These are phyloP conservation scores for Saccharomycopsis hybrid DNA, from an alignment of 1,139 yeast species.

Conservation along the genomic window DNA sequence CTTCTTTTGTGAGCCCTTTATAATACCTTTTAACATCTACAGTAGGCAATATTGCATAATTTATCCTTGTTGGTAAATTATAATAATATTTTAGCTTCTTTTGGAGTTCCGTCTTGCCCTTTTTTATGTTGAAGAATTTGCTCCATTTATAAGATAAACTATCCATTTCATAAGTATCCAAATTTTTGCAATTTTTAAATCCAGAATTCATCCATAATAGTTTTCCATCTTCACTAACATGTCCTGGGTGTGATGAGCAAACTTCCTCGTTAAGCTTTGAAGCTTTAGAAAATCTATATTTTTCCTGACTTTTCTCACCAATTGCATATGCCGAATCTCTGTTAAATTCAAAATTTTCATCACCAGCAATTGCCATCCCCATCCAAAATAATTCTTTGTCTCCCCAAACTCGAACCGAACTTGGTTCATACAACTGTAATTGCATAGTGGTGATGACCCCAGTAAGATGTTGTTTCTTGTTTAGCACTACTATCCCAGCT, in stretches of 20 bases:
- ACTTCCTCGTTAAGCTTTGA: conserved; percentile 28
- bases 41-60: conserved; percentile 12
- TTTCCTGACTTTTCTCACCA: conserved; percentile 30
- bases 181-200: conserved; percentile 42
- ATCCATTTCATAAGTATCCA: conserved; percentile 16
- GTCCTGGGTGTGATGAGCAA: conserved; percentile 43
- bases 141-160: conserved; percentile 6
- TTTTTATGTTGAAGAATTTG: conserved; percentile 1
- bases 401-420: conserved; percentile 32
- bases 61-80: conserved; percentile 13
- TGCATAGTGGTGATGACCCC: conserved; percentile 34
- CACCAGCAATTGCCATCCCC: conserved; percentile 44
- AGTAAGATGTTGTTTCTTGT: conserved; percentile 32
- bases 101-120: conserved; percentile 1
- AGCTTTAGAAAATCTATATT: conserved; percentile 20
- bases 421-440: conserved; percentile 31
- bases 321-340: conserved; percentile 39
- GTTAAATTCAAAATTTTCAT: conserved; percentile 37
- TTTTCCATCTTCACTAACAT: conserved; percentile 32
- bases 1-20: not conserved
- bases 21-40: conserved; percentile 4
- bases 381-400: conserved; percentile 57
- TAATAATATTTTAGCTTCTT: conserved; percentile 13
- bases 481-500: conserved; percentile 36
- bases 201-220: conserved; percentile 53